These are phyloP conservation scores for Geranomyces variabilis DNA, from an alignment of 192 early-diverging fungal genomes.

Conservation along the genomic window DNA sequence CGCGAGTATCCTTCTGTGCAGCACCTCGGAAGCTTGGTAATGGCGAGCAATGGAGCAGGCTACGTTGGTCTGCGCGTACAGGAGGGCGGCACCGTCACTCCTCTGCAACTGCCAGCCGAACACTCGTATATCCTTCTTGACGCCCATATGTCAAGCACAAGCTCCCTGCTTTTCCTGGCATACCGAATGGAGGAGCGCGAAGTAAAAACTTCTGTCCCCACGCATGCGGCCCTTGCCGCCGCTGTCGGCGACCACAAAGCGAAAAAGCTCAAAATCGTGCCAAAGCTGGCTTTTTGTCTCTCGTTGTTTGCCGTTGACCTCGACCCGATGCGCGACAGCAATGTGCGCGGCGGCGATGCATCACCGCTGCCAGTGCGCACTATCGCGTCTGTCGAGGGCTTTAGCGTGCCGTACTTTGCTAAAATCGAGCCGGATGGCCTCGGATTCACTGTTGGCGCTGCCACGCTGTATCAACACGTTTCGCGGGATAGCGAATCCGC, in stretches of 20 bases:
- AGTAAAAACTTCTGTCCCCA: slow-evolving; percentile 1
- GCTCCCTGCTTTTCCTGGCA: background rate
- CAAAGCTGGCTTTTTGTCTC: background rate
- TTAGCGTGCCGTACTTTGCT: slow-evolving; percentile 19
- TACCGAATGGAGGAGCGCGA: slow-evolving; percentile 22
- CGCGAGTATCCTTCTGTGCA: slow-evolving; percentile 30
- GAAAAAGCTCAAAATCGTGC: background rate
- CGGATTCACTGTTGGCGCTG: slow-evolving; percentile 6
- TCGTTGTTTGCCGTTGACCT: background rate
- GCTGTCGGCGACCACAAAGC: background rate
- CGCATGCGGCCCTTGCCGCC: background rate
- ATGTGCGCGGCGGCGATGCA: too few species aligned
- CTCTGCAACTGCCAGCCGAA: background rate
- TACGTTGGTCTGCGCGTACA: slow-evolving; percentile 2
- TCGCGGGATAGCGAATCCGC: background rate
- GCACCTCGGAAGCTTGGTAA: background rate
- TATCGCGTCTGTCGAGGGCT: slow-evolving; percentile 1
- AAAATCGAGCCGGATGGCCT: slow-evolving; percentile 16
- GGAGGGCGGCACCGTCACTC: background rate
- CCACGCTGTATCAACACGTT: background rate
- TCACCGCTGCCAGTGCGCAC: background rate
- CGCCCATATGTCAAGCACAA: background rate
- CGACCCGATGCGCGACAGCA: background rate
- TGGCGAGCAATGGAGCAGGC: slow-evolving; percentile 27
- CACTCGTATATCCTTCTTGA: background rate